A percentile compares a stretch with the other conserved stretches of the same genome.
These are phyloP conservation scores for Cetradonia linearis DNA, from an alignment of 495 filamentous ascomycete species.

Conservation along the genomic window DNA sequence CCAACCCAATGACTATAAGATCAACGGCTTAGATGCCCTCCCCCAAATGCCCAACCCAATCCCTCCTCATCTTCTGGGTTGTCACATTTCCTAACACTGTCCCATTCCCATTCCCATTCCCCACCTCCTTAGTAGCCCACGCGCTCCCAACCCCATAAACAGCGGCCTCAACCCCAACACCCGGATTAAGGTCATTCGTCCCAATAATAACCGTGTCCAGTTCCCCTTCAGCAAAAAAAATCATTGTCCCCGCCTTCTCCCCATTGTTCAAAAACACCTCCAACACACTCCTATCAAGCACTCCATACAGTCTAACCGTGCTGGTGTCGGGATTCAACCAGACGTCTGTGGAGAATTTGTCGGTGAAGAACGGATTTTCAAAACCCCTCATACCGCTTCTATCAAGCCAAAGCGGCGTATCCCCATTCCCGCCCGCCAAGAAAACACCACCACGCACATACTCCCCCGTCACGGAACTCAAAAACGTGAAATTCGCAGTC, in stretches of 20 bases:
- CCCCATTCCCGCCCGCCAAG: constrained; percentile 30
- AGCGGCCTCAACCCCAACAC: constrained; percentile 30
- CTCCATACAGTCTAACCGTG: constrained; percentile 30
- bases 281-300: constrained; percentile 42
- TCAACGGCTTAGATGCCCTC: not conserved
- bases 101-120: constrained; percentile 22
- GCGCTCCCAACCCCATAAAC: constrained; percentile 37
- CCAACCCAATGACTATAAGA: not conserved
- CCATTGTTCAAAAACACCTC: constrained; percentile 42
- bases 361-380: constrained; percentile 43
- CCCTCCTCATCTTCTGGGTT: constrained; percentile 20
- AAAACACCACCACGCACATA: constrained; percentile 38
- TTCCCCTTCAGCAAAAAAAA: constrained; percentile 35
- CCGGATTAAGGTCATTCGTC: constrained; percentile 31
- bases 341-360: constrained; percentile 35
- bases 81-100: constrained; percentile 10
- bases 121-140: constrained; percentile 29
- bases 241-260: constrained; percentile 34
- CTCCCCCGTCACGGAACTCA: constrained; percentile 38
- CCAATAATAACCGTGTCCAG: constrained; percentile 34
- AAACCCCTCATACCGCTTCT: constrained; percentile 35
- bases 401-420: constrained; percentile 39
- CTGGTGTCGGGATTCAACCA: constrained; percentile 28
- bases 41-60: constrained; percentile 21
- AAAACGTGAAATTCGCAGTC: constrained; percentile 42